Evolutionary conservation across 208 protist species (phyloP), one percentile per base, ranked within the genome.

Genomic region (Phytomonas francai): DNA sequence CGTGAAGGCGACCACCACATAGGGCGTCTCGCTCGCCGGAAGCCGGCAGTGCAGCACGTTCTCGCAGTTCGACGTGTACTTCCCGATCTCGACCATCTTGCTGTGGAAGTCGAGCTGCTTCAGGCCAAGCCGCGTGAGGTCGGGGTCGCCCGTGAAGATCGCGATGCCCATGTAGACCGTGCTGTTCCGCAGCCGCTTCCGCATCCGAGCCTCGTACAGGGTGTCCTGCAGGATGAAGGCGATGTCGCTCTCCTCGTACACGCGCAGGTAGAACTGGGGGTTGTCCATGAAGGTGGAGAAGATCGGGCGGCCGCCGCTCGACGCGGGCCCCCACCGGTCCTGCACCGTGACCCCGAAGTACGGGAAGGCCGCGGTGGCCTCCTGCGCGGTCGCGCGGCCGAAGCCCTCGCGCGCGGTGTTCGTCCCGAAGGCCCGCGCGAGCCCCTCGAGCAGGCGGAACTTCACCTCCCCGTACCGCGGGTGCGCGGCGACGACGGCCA

Each of bases 261-360:
- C 83, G 76, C 81, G 80, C 11, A 96, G 77, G 59, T 91, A 84
- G 67, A 96, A 94, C 80, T 96, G 91, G 36, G 91, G 91, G 71
- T 96, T 96, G 77, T 96, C 91, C 85, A 96, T 91, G 73, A 96
- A 96, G 30, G 84, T 91, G 19, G 87, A 91, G 71, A 91, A 94
- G 59, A 92, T 92, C 27, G 91, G 91, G 3, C 91, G 80, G 56
- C 91, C 91, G 39, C 91, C 91, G 19, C 83, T 89, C 22, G 87
- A 88, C 12, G 82, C 77, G 51, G 74, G 67, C 28, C 78, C 83
- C 88, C 91, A 96, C 75, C 83, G 81, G 67, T 91, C 83, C 36
- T 80, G 61, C 67, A 93, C 80, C 2, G 91, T 96, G n/a, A 96
- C 87, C 64, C 91, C 91, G 73, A 87, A 81, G 78, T 96, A 96